phyloP scores from a whole-genome alignment of 2,329 filamentous ascomycete genomes.

The Xylariaceae sp. region DNA sequence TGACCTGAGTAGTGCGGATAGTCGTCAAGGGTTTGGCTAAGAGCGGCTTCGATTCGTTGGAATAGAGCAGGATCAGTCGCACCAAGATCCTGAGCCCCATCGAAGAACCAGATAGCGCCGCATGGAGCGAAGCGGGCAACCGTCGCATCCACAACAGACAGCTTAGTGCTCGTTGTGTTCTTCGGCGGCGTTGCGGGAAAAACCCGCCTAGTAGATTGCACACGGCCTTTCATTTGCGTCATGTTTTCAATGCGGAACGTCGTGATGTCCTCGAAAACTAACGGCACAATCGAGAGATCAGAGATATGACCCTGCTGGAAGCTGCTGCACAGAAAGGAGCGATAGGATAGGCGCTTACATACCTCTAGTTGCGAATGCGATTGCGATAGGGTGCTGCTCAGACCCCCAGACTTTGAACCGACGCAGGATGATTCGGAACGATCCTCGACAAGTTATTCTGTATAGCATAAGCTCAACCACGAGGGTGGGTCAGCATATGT shows the following conservation, averaged over 20 bases:
- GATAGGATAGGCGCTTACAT: no score
- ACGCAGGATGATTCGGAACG: no score
- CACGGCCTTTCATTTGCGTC: not conserved
- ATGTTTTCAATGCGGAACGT: not conserved
- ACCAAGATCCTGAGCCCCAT: constrained; percentile 16
- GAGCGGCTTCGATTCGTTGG: constrained; percentile 26
- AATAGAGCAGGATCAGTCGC: constrained; percentile 16
- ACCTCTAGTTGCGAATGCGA: no score
- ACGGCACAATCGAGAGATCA: no score
- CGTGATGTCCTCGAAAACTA: not conserved
- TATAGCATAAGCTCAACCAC: no score
- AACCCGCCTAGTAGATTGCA: constrained; percentile 15
- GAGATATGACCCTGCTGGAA: no score
- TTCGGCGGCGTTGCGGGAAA: constrained; percentile 13
- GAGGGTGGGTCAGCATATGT: no score
- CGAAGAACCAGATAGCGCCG: constrained; percentile 41
- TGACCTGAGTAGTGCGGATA: constrained; percentile 40
- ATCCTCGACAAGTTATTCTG: no score
- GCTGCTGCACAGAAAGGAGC: no score
- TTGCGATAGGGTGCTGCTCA: no score
- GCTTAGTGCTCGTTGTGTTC: constrained; percentile 15
- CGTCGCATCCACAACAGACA: constrained; percentile 40
- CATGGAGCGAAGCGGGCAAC: constrained; percentile 36
- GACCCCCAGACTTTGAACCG: no score
- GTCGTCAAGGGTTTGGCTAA: constrained; percentile 30